Percentiles rank a stretch among this genome's conserved stretches.
These are phyloP conservation scores for Glarea lozoyensis DNA, from an alignment of 495 filamentous ascomycete genomes.

Conservation along the genomic window DNA sequence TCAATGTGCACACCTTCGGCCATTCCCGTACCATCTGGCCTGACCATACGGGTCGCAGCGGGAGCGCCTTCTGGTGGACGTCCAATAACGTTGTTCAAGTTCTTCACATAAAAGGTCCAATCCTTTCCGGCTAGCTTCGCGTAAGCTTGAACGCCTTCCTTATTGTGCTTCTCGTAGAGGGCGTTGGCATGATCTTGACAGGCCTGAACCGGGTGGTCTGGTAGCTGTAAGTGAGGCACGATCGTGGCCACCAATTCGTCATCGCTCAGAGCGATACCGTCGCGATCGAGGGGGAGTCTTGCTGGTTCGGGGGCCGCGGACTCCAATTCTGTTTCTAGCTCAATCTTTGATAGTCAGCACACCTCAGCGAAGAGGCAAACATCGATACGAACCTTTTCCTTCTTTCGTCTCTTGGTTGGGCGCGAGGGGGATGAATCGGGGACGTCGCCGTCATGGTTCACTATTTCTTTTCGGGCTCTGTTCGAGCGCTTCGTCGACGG, in stretches of 20 bases:
- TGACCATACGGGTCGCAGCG: slow-evolving; percentile 8
- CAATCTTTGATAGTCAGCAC: slow-evolving; percentile 1
- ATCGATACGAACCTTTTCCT: slow-evolving; percentile 37
- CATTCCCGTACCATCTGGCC: slow-evolving; percentile 15
- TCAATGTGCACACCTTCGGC: slow-evolving; percentile 66
- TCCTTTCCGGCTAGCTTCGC: slow-evolving; percentile 85
- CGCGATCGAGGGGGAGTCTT: slow-evolving; percentile 21
- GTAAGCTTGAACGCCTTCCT: slow-evolving; percentile 72
- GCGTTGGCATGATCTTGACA: slow-evolving; percentile 64
- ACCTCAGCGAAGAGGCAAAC: too few relatives aligned
- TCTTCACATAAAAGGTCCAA: slow-evolving; percentile 92
- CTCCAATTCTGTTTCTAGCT: slow-evolving; percentile 6
- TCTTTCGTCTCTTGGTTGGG: slow-evolving; percentile 65
- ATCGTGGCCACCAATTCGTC: slow-evolving; percentile 64
- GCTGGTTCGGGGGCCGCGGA: slow-evolving; percentile 9
- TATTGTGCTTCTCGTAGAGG: slow-evolving; percentile 59
- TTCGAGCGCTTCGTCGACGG: slow-evolving; percentile 39
- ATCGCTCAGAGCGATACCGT: slow-evolving; percentile 43
- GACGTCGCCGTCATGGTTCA: slow-evolving; percentile 40
- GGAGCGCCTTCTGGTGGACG: slow-evolving; percentile 54
- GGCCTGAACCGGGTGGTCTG: slow-evolving; percentile 55
- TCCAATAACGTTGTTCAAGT: slow-evolving; percentile 73
- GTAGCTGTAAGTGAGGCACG: slow-evolving; percentile 55
- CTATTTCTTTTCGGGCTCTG: slow-evolving; percentile 41
- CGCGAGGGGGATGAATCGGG: slow-evolving; percentile 63